Conservation (phyloP, 768 basidiomycete genomes). For the Collybia sordida region DNA sequence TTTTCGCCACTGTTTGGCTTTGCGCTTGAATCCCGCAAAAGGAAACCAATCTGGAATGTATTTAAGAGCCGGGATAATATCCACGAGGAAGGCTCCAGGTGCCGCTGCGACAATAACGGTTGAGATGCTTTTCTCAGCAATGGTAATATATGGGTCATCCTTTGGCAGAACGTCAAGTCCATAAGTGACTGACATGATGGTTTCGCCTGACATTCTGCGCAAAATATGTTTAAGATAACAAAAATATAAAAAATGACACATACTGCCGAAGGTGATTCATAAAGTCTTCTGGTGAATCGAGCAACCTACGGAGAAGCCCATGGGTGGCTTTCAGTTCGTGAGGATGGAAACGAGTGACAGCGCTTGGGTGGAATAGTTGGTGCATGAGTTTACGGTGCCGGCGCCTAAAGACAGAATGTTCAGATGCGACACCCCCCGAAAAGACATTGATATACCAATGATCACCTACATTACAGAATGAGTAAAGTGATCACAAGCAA, state of each 20-base stretch:
- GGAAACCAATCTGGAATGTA: conserved; percentile 36
- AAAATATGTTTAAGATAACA: not conserved
- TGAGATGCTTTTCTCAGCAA: conserved; percentile 25
- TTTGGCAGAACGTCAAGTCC: conserved; percentile 28
- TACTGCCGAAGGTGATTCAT: conserved; percentile 10
- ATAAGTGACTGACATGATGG: conserved; percentile 31
- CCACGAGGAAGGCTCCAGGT: conserved; percentile 31
- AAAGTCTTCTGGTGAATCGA: conserved; percentile 17
- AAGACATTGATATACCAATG: conserved; percentile 1
- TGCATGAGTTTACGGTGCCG: conserved; percentile 20
- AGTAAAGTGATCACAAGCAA: not conserved
- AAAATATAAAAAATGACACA: not conserved
- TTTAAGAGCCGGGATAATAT: conserved; percentile 27
- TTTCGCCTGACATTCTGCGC: conserved; percentile 19
- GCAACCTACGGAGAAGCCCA: conserved; percentile 19
- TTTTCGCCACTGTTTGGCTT: conserved; percentile 26
- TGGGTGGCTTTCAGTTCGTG: conserved; percentile 18
- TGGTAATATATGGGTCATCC: conserved; percentile 33
- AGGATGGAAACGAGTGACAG: conserved; percentile 17
- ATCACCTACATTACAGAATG: conserved; percentile 2
- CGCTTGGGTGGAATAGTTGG: conserved; percentile 18
- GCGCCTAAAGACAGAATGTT: conserved; percentile 15
- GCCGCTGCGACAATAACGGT: conserved; percentile 23
- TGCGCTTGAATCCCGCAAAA: conserved; percentile 31
- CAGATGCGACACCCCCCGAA: not conserved